Percentiles rank a stretch among this genome's conserved stretches.
Evolutionary conservation across 179 eudicot species (phyloP).

Genomic region (Spinacia oleracea): DNA sequence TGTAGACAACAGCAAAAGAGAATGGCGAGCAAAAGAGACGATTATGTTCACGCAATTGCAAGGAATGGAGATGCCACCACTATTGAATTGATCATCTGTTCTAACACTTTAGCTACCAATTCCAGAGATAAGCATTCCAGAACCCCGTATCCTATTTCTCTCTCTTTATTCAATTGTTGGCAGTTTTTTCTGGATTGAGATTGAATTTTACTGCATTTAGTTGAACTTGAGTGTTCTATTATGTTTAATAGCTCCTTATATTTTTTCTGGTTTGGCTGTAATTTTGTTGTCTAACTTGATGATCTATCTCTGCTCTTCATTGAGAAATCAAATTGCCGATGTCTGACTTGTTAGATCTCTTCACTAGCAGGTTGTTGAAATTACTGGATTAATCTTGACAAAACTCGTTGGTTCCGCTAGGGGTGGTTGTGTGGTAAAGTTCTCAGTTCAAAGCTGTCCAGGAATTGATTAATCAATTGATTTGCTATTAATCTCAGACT

Average conservation of each 20-base stretch:
- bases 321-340: no score
- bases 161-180: no score
- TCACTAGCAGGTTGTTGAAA: no score
- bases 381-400: no score
- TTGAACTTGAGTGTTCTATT: background rate
- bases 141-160: constrained; percentile 91
- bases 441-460: no score
- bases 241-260: background rate
- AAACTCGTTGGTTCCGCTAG: no score
- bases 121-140: constrained; percentile 95
- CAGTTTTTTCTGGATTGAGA: background rate
- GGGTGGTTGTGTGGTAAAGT: no score
- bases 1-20: background rate
- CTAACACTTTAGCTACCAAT: constrained; percentile 68
- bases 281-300: no score
- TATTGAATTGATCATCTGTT: constrained; percentile 52
- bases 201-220: background rate
- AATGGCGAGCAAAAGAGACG: constrained; percentile 33
- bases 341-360: no score
- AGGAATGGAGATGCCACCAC: constrained; percentile 71
- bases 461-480: no score
- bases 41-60: constrained; percentile 72
- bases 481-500: no score
- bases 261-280: background rate
- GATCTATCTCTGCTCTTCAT: no score